These are phyloP conservation scores for Botryosphaeria dothidea DNA, from an alignment of 2,329 filamentous ascomycete species.

Conservation along the genomic window DNA sequence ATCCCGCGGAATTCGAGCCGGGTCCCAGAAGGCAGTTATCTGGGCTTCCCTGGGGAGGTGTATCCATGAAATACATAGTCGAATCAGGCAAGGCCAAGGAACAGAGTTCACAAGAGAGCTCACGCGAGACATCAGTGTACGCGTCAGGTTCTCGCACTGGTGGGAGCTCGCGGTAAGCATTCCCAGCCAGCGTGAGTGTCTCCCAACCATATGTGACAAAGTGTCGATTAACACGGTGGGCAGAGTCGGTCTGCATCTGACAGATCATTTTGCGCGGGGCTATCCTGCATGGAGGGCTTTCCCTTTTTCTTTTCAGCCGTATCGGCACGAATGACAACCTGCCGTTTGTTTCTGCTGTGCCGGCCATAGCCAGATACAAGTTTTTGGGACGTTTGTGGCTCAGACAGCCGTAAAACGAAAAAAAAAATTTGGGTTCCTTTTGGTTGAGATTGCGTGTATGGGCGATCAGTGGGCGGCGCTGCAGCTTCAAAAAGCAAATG, in stretches of 20 bases:
- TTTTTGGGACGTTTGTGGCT: too few species aligned
- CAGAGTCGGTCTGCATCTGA: slow-evolving; percentile 41
- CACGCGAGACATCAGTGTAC: slow-evolving; percentile 41
- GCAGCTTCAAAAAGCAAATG: neutral
- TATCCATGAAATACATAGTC: slow-evolving; percentile 60
- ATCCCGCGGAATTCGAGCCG: slow-evolving; percentile 55
- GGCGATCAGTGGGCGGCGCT: neutral
- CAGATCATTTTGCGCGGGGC: slow-evolving; percentile 43
- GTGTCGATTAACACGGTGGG: slow-evolving; percentile 28
- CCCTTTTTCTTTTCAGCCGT: slow-evolving; percentile 8
- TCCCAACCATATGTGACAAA: neutral
- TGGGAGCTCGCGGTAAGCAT: slow-evolving; percentile 40
- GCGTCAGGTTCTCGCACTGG: slow-evolving; percentile 38
- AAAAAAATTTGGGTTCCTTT: too few species aligned
- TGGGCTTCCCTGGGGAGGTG: slow-evolving; percentile 71
- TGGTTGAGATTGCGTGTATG: too few species aligned
- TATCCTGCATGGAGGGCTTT: slow-evolving; percentile 32
- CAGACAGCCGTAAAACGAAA: too few species aligned
- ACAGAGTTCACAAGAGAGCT: slow-evolving; percentile 43
- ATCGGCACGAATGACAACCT: neutral
- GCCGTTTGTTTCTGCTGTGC: neutral
- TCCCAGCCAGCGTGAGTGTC: slow-evolving; percentile 28
- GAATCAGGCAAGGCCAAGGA: slow-evolving; percentile 47
- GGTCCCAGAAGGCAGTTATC: slow-evolving; percentile 53
- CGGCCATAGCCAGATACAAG: neutral